Evolutionary conservation across 305 asterid genomes (phyloP).

Genomic region (Solanum aculeatissimum): DNA sequence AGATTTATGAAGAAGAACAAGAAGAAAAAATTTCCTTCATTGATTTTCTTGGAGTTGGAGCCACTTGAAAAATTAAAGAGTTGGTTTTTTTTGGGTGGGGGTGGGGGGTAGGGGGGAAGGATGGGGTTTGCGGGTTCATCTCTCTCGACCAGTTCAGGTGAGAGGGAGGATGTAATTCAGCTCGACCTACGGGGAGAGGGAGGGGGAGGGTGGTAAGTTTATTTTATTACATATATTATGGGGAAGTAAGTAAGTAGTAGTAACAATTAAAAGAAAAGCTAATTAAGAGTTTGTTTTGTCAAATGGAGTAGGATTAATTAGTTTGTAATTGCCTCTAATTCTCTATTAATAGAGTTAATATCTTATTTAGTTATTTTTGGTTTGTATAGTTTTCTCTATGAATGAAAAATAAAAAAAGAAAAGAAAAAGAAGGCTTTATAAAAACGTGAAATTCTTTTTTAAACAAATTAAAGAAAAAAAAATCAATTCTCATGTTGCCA

Average conservation of each 20-base stretch:
- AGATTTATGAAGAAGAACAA: background rate
- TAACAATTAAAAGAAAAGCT: background rate
- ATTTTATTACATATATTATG: background rate
- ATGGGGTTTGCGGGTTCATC: no score
- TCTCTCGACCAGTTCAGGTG: no score
- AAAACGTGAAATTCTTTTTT: no score
- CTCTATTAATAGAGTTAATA: background rate
- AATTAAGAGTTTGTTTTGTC: background rate
- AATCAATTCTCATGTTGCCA: no score
- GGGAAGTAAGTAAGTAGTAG: background rate
- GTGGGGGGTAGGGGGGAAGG: no score
- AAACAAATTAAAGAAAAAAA: no score
- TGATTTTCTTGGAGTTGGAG: slow-evolving; percentile 85
- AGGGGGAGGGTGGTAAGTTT: background rate
- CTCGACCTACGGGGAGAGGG: no score
- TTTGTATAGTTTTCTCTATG: background rate
- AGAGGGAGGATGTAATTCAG: no score
- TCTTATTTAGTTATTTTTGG: background rate
- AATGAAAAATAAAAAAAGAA: background rate
- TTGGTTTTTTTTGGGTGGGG: no score
- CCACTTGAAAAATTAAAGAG: slow-evolving; percentile 25
- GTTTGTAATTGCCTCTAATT: background rate
- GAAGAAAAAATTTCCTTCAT: slow-evolving; percentile 23
- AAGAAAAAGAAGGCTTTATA: background rate
- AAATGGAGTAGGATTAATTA: background rate